These are phyloP conservation scores for Coemansia nantahalensis DNA, from an alignment of 192 early-diverging fungal species.

Conservation along the genomic window DNA sequence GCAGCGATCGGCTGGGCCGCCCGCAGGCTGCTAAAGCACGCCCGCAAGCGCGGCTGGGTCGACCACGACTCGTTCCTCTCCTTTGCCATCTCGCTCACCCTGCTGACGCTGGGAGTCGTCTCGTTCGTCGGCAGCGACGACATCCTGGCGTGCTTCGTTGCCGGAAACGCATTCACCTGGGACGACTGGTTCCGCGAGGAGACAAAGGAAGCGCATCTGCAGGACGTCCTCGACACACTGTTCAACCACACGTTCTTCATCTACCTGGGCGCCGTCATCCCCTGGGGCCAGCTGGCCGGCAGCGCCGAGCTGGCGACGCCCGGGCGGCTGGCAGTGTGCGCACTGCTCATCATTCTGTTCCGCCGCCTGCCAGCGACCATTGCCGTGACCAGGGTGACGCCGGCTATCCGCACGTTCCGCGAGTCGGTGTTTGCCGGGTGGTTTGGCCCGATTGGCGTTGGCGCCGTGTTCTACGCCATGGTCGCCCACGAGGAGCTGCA, in stretches of 20 bases:
- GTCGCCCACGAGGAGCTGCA: slow-evolving; percentile 43
- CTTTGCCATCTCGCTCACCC: slow-evolving; percentile 74
- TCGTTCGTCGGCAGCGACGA: slow-evolving; percentile 71
- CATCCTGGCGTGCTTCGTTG: slow-evolving; percentile 74
- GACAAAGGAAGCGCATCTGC: slow-evolving; percentile 76
- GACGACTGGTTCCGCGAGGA: slow-evolving; percentile 90
- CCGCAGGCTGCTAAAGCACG: slow-evolving; percentile 64
- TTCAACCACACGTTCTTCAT: slow-evolving; percentile 88
- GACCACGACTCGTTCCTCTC: slow-evolving; percentile 86
- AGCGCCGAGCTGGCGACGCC: slow-evolving; percentile 39
- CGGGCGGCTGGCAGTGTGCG: slow-evolving; percentile 65
- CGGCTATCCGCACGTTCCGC: slow-evolving; percentile 67
- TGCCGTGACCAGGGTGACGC: slow-evolving; percentile 59
- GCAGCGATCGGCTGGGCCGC: slow-evolving; percentile 64
- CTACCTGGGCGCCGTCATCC: slow-evolving; percentile 78
- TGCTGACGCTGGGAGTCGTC: slow-evolving; percentile 65
- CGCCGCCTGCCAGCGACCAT: slow-evolving; percentile 71
- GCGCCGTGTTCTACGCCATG: slow-evolving; percentile 60
- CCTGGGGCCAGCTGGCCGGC: slow-evolving; percentile 61
- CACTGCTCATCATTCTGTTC: slow-evolving; percentile 64
- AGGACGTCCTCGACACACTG: slow-evolving; percentile 87
- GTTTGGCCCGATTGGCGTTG: slow-evolving; percentile 88
- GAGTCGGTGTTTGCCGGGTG: slow-evolving; percentile 84
- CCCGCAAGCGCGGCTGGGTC: slow-evolving; percentile 69
- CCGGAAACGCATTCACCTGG: slow-evolving; percentile 81